Percentiles rank a stretch among this genome's conserved stretches.
phyloP scores from a whole-genome alignment of 176 grass and related monocot genomes.

The Luzula sylvatica region DNA sequence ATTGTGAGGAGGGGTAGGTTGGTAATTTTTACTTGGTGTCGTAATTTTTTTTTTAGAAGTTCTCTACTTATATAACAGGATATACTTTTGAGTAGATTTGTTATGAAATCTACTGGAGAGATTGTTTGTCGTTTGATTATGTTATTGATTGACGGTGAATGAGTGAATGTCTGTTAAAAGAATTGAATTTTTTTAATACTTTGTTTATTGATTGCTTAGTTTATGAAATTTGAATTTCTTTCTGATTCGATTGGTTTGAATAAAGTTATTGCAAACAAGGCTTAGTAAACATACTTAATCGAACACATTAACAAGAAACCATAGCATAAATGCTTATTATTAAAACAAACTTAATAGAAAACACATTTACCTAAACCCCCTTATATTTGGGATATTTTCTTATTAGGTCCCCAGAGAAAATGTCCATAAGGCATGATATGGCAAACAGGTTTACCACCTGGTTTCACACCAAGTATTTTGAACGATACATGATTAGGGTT shows the following conservation, averaged over 20 bases:
- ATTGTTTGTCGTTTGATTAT: too few relatives aligned
- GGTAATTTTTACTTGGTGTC: neutral
- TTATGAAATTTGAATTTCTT: neutral
- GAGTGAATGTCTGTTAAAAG: too few relatives aligned
- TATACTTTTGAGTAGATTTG: neutral
- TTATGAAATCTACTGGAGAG: too few relatives aligned
- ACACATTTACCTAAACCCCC: neutral
- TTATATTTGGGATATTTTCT: neutral
- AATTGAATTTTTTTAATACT: neutral
- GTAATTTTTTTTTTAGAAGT: neutral
- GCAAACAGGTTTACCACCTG: neutral
- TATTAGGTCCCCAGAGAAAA: neutral
- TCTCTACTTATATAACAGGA: neutral
- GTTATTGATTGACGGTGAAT: too few relatives aligned
- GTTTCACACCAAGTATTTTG: neutral
- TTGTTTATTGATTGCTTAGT: neutral
- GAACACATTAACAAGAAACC: too few relatives aligned
- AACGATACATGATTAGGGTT: neutral
- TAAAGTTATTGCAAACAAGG: neutral
- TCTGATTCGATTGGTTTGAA: neutral
- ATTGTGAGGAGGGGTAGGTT: neutral
- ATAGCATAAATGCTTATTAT: neutral
- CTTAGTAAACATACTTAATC: neutral
- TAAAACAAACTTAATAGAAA: neutral
- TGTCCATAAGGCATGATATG: conserved; percentile 4